Conservation (phyloP, 805 yeast species). For the Tetrapisispora fleetii region DNA sequence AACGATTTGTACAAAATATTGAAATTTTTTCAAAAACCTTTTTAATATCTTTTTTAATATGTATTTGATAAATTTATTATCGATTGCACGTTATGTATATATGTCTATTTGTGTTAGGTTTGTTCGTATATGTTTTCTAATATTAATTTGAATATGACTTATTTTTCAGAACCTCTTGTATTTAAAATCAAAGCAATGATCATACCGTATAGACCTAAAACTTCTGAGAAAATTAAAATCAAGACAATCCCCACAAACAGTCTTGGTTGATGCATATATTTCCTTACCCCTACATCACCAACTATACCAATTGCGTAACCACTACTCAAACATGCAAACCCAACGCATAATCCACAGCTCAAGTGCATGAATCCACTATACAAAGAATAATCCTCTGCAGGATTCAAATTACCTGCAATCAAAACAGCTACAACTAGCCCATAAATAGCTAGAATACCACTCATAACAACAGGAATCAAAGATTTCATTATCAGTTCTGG, state of each 20-base stretch:
- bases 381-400: conserved; percentile 67
- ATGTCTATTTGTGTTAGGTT: too few species aligned
- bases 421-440: conserved; percentile 94
- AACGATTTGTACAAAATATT: too few species aligned
- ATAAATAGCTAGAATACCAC: conserved; percentile 93
- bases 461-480: conserved; percentile 94
- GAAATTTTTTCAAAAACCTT: too few species aligned
- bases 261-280: conserved; percentile 78
- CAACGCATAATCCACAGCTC: conserved; percentile 92
- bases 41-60: too few species aligned
- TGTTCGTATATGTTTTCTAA: neutral
- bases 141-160: neutral
- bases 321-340: conserved; percentile 90
- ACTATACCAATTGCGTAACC: conserved; percentile 95
- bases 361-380: conserved; percentile 97
- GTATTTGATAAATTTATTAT: neutral
- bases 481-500: conserved; percentile 96
- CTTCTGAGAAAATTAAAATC: conserved; percentile 86
- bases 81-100: neutral
- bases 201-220: conserved; percentile 86
- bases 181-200: conserved; percentile 87
- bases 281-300: conserved; percentile 88
- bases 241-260: conserved; percentile 83
- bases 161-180: conserved; percentile 64
- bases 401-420: conserved; percentile 84